Evolutionary conservation across 148 eudicot species (phyloP).

Genomic region (Dianthus caryophyllus): DNA sequence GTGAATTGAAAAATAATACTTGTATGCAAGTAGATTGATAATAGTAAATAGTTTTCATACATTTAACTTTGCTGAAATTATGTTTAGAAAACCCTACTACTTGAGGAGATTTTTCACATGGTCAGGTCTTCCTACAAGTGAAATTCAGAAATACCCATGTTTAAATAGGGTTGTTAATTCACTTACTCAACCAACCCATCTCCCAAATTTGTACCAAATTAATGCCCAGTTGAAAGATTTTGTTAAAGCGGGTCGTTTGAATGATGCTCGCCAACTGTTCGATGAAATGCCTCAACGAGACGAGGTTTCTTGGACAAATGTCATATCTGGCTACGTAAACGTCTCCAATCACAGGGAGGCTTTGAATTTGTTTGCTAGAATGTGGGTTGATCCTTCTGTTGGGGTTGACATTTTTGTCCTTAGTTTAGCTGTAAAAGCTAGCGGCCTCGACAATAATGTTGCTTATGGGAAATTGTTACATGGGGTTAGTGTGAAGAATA

Average conservation of each 20-base stretch:
- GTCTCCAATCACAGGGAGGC: slow-evolving; percentile 48
- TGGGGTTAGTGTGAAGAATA: slow-evolving; percentile 54
- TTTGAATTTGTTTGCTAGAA: slow-evolving; percentile 46
- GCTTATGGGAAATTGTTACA: slow-evolving; percentile 54
- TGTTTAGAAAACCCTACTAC: slow-evolving; percentile 20
- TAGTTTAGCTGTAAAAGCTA: slow-evolving; percentile 75
- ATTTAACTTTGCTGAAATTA: not conserved
- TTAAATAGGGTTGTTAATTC: slow-evolving; percentile 10
- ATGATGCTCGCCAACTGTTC: slow-evolving; percentile 62
- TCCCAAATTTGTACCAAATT: slow-evolving; percentile 29
- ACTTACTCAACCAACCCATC: slow-evolving; percentile 9
- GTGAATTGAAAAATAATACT: not conserved
- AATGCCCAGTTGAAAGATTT: slow-evolving; percentile 46
- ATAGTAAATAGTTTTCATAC: slow-evolving; percentile 2
- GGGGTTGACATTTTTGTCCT: slow-evolving; percentile 59
- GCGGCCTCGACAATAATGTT: slow-evolving; percentile 41
- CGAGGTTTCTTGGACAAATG: slow-evolving; percentile 65
- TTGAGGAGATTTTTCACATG: slow-evolving; percentile 26
- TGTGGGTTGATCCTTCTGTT: slow-evolving; percentile 49
- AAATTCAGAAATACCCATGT: slow-evolving; percentile 15
- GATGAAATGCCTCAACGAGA: slow-evolving; percentile 65
- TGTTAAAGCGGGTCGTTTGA: slow-evolving; percentile 42
- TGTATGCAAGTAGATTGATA: not conserved
- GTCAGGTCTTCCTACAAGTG: slow-evolving; percentile 22
- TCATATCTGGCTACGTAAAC: slow-evolving; percentile 70